Percentiles rank a stretch among this genome's conserved stretches.
Evolutionary conservation across 352 stramenopile species (phyloP).

Genomic region (Globisporangium camurandrum): DNA sequence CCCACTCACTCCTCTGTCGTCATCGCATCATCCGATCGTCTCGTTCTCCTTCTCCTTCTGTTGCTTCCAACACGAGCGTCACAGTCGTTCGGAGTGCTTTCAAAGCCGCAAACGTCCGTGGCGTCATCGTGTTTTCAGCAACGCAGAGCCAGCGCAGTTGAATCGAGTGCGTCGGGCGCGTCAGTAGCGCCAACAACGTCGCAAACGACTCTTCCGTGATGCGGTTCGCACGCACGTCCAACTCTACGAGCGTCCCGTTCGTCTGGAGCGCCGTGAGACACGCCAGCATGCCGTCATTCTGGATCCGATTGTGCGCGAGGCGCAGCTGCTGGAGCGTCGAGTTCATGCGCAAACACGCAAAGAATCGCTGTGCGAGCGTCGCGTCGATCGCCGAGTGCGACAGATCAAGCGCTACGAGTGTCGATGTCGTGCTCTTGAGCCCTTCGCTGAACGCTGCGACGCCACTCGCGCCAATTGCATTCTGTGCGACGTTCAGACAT

Average conservation of each 20-base stretch:
- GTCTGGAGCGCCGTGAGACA: constrained; percentile 47
- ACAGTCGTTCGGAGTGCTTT: constrained; percentile 20
- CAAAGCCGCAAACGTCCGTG: constrained; percentile 31
- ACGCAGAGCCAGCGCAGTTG: constrained; percentile 49
- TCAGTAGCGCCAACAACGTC: constrained; percentile 16
- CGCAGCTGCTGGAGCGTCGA: constrained; percentile 35
- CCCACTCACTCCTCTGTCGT: too few relatives aligned
- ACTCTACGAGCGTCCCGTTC: constrained; percentile 48
- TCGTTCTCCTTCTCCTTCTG: too few relatives aligned
- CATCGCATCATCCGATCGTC: too few relatives aligned
- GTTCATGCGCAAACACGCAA: constrained; percentile 62
- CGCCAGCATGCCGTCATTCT: constrained; percentile 60
- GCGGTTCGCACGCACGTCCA: constrained; percentile 64
- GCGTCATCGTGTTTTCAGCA: constrained; percentile 51
- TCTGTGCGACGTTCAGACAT: constrained; percentile 48
- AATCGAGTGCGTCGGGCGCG: constrained; percentile 15
- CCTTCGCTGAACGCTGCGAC: constrained; percentile 42
- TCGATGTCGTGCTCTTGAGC: constrained; percentile 42
- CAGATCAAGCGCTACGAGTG: constrained; percentile 51
- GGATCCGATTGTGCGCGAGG: constrained; percentile 60
- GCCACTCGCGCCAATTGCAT: constrained; percentile 50
- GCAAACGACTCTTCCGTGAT: constrained; percentile 71
- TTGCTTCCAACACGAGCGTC: constrained; percentile 40
- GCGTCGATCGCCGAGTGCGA: constrained; percentile 48
- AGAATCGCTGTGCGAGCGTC: constrained; percentile 52